Conservation (phyloP, 2,329 filamentous ascomycete genomes). For the Pezicula radicicola region DNA sequence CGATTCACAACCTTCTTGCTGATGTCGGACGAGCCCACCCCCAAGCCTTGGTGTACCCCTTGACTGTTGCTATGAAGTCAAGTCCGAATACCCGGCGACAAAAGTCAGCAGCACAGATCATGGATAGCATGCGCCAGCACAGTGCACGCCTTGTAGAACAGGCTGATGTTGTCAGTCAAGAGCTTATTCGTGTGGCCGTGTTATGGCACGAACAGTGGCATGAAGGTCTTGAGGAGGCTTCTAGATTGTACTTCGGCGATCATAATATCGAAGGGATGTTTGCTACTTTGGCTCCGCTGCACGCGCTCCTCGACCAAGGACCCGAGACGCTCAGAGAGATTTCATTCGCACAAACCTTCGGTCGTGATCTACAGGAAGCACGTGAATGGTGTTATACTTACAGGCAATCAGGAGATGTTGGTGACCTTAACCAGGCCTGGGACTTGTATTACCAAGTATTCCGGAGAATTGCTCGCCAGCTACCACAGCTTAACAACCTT, state of each 20-base stretch:
- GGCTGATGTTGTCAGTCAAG: slow-evolving; percentile 90
- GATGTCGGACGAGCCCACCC: slow-evolving; percentile 94
- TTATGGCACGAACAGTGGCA: slow-evolving; percentile 99
- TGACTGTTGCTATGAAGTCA: slow-evolving; percentile 98
- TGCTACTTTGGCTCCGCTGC: slow-evolving; percentile 80
- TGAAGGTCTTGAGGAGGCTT: slow-evolving; percentile 95
- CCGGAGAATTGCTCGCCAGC: slow-evolving; percentile 87
- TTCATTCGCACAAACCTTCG: slow-evolving; percentile 96
- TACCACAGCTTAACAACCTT: slow-evolving; percentile 87
- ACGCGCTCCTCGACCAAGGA: slow-evolving; percentile 85
- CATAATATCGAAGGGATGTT: slow-evolving; percentile 99
- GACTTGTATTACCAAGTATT: slow-evolving; percentile 99
- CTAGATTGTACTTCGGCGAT: slow-evolving; percentile 93
- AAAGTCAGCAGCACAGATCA: slow-evolving; percentile 85
- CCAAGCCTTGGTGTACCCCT: slow-evolving; percentile 92
- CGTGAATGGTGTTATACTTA: slow-evolving; percentile 96
- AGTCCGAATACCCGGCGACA: slow-evolving; percentile 76
- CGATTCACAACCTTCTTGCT: slow-evolving; percentile 86
- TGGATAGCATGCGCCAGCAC: slow-evolving; percentile 97
- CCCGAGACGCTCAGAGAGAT: slow-evolving; percentile 94
- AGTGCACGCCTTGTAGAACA: slow-evolving; percentile 91
- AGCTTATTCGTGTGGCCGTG: slow-evolving; percentile 94
- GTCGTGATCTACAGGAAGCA: slow-evolving; percentile 89
- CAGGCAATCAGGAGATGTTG: slow-evolving; percentile 81
- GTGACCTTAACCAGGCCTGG: slow-evolving; percentile 97